Conservation (phyloP, 2,329 filamentous ascomycete species). For the Corinectria fuckeliana region DNA sequence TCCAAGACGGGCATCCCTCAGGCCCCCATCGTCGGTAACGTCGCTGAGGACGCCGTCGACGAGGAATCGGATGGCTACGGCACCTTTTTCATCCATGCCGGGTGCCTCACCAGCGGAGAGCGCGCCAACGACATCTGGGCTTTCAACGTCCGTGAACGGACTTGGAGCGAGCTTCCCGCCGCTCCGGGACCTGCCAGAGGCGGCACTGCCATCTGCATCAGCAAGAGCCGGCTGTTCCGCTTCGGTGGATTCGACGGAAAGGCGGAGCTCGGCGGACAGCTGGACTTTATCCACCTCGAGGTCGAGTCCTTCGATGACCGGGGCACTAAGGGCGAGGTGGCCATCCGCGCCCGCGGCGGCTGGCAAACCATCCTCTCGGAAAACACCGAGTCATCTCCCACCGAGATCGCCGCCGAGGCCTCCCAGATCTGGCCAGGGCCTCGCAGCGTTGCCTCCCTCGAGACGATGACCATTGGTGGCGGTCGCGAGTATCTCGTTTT, state of each 20-base stretch:
- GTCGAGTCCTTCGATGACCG: slow-evolving; percentile 63
- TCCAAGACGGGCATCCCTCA: slow-evolving; percentile 64
- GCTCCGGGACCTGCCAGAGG: slow-evolving; percentile 72
- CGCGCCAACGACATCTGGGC: slow-evolving; percentile 76
- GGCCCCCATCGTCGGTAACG: slow-evolving; percentile 62
- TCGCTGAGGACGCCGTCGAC: slow-evolving; percentile 64
- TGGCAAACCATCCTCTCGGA: slow-evolving; percentile 61
- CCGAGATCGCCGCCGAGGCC: slow-evolving; percentile 45
- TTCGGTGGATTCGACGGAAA: slow-evolving; percentile 82
- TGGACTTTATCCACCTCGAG: slow-evolving; percentile 70
- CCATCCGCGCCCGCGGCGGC: slow-evolving; percentile 55
- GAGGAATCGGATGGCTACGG: slow-evolving; percentile 68
- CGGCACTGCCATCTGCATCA: slow-evolving; percentile 71
- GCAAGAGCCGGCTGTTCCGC: slow-evolving; percentile 71
- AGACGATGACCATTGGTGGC: slow-evolving; percentile 63
- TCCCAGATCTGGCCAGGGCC: slow-evolving; percentile 56
- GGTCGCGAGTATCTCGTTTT: slow-evolving; percentile 69
- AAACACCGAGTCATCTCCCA: slow-evolving; percentile 41
- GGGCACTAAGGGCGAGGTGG: slow-evolving; percentile 55
- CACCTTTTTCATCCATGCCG: slow-evolving; percentile 78
- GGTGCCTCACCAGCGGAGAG: slow-evolving; percentile 68
- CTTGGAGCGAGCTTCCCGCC: slow-evolving; percentile 71
- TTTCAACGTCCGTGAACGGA: slow-evolving; percentile 68
- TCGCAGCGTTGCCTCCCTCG: slow-evolving; percentile 60
- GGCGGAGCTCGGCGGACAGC: slow-evolving; percentile 70